These are phyloP conservation scores for Epithele typhae DNA, from an alignment of 768 basidiomycete species.

Conservation along the genomic window DNA sequence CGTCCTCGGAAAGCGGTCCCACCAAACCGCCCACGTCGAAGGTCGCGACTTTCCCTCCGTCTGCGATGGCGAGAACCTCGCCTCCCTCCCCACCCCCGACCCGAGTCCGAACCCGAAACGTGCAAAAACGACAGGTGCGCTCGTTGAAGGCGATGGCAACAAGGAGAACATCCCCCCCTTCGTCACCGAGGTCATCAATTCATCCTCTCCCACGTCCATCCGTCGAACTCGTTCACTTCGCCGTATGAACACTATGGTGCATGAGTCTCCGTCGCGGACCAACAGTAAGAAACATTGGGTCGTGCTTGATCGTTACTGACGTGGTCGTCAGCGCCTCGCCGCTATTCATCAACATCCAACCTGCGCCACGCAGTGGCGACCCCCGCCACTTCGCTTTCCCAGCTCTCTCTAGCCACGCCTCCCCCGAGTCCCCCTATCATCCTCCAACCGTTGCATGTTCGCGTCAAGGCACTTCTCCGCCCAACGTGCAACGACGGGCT, in stretches of 20 bases:
- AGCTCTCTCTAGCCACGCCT: conserved; percentile 51
- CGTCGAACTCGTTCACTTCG: conserved; percentile 33
- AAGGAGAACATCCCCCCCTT: conserved; percentile 80
- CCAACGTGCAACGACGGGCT: conserved; percentile 57
- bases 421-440: conserved; percentile 52
- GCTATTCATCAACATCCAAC: conserved; percentile 46
- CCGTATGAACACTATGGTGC: conserved; percentile 31
- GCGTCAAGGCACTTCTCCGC: conserved; percentile 67
- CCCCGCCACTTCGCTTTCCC: conserved; percentile 39
- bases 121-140: conserved; percentile 40
- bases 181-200: conserved; percentile 32
- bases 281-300: conserved; percentile 34
- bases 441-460: conserved; percentile 46
- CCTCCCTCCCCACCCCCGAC: conserved; percentile 51
- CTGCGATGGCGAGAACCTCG: conserved; percentile 15
- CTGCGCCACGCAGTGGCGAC: conserved; percentile 31
- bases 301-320: conserved; percentile 1
- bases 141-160: conserved; percentile 55
- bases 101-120: conserved; percentile 65
- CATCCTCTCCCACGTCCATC: conserved; percentile 23
- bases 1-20: conserved; percentile 32
- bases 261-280: conserved; percentile 39
- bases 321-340: conserved; percentile 33
- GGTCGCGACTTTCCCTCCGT: conserved; percentile 31
- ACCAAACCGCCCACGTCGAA: conserved; percentile 22